Percentiles rank a stretch among this genome's conserved stretches.
These are phyloP conservation scores for Pelargonium fulgidum DNA, from an alignment of 441 rosid genomes.

Conservation along the genomic window DNA sequence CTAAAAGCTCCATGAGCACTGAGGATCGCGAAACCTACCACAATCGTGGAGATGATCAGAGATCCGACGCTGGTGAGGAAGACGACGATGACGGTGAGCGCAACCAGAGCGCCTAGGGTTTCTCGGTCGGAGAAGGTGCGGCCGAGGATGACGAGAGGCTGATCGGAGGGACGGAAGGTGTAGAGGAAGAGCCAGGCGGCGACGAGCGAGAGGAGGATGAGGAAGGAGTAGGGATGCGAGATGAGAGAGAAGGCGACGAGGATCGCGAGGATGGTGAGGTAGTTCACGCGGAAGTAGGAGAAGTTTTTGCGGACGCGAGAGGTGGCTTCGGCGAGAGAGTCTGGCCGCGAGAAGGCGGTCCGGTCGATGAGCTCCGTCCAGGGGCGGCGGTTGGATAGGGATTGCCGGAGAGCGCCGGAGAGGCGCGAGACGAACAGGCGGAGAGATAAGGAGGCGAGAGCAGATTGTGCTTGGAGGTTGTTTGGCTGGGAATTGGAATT, in stretches of 20 bases:
- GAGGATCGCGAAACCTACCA: constrained; percentile 37
- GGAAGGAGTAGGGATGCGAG: constrained; percentile 51
- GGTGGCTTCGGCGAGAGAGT: constrained; percentile 41
- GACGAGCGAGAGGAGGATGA: constrained; percentile 40
- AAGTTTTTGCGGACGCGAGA: constrained; percentile 39
- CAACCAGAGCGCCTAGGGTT: constrained; percentile 35
- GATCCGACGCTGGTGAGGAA: constrained; percentile 54
- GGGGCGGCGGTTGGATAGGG: constrained; percentile 39
- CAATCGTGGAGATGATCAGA: constrained; percentile 33
- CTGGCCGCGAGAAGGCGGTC: constrained; percentile 41
- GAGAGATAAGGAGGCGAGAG: constrained; percentile 20
- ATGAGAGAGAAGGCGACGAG: constrained; percentile 43
- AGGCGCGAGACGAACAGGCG: constrained; percentile 32
- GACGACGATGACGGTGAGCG: constrained; percentile 34
- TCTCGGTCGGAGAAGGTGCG: constrained; percentile 46
- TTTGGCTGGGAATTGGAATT: not conserved
- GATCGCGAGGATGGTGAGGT: constrained; percentile 35
- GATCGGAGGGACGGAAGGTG: constrained; percentile 42
- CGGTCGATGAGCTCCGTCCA: constrained; percentile 48
- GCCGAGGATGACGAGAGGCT: constrained; percentile 40
- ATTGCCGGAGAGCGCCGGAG: constrained; percentile 26
- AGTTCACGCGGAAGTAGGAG: constrained; percentile 46
- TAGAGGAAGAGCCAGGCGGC: constrained; percentile 56
- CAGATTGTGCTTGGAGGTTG: constrained; percentile 15
- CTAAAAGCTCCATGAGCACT: constrained; percentile 43